A percentile compares a stretch with the other conserved stretches of the same genome.
phyloP scores from a whole-genome alignment of 257 asterid genomes.

The Forsythia suspensa region DNA sequence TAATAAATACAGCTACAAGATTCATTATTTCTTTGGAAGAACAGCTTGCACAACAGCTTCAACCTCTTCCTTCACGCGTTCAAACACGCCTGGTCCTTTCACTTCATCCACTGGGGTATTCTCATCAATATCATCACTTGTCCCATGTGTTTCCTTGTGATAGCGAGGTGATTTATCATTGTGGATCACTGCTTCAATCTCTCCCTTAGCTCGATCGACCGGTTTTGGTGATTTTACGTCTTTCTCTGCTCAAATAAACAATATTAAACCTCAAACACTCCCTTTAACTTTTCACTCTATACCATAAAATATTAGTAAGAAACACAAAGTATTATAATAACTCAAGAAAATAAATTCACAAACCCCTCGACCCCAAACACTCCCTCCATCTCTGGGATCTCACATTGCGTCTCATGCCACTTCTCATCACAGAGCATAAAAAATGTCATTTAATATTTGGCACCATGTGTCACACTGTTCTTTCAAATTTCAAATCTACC shows the following conservation, averaged over 20 bases:
- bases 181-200: slow-evolving; percentile 23
- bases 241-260: slow-evolving; percentile 27
- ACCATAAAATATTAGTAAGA: not conserved
- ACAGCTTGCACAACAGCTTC: slow-evolving; percentile 72
- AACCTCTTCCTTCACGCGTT: slow-evolving; percentile 79
- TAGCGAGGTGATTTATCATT: slow-evolving; percentile 41
- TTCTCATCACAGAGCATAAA: not conserved
- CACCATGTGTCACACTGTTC: not conserved
- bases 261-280: not conserved
- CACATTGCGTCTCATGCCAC: not conserved
- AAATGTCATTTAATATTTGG: not conserved
- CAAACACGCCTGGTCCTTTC: slow-evolving; percentile 69
- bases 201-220: slow-evolving; percentile 41
- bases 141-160: slow-evolving; percentile 82
- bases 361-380: not conserved
- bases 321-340: not conserved
- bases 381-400: not conserved
- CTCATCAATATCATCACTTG: slow-evolving; percentile 59
- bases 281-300: not conserved
- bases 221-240: slow-evolving; percentile 36
- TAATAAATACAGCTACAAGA: not conserved
- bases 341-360: not conserved
- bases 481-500: no score
- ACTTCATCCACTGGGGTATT: slow-evolving; percentile 66
- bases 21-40: slow-evolving; percentile 52